Percentiles rank a stretch among this genome's conserved stretches.
Evolutionary conservation across 352 stramenopile genomes (phyloP).

Genomic region (Blastocystis hominis): DNA sequence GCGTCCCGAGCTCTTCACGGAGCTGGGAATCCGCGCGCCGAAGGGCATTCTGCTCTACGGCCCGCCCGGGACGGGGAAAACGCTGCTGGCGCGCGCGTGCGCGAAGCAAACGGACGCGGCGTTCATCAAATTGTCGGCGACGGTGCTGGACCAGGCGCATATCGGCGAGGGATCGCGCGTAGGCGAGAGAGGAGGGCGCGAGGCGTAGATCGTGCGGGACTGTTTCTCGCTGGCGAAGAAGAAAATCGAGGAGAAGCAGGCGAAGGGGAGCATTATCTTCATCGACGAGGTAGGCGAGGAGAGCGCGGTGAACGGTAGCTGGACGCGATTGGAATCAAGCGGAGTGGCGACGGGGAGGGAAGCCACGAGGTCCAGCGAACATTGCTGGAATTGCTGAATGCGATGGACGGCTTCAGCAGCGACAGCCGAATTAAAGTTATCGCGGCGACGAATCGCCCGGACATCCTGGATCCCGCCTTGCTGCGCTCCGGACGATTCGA

Average conservation of each 20-base stretch:
- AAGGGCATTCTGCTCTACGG: conserved; percentile 90
- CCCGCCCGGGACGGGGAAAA: conserved; percentile 93
- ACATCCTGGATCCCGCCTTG: conserved; percentile 88
- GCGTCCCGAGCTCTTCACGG: conserved; percentile 90
- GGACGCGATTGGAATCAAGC: conserved; percentile 94
- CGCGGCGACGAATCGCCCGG: conserved; percentile 86
- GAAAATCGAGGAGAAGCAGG: conserved; percentile 78
- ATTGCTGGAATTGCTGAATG: conserved; percentile 94
- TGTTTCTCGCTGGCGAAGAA: conserved; percentile 88
- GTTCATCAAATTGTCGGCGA: conserved; percentile 92
- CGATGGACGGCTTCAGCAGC: conserved; percentile 91
- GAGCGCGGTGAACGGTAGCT: conserved; percentile 64
- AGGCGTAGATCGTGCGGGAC: conserved; percentile 82
- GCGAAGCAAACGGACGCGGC: conserved; percentile 94
- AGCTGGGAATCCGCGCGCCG: conserved; percentile 85
- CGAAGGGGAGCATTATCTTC: conserved; percentile 90
- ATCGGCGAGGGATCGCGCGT: conserved; percentile 90
- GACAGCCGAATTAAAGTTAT: conserved; percentile 98
- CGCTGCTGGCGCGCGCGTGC: conserved; percentile 87
- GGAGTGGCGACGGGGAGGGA: conserved; percentile 76
- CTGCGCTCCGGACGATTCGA: conserved; percentile 76
- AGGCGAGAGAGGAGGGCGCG: conserved; percentile 19
- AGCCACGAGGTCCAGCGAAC: conserved; percentile 93
- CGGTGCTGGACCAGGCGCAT: conserved; percentile 95
- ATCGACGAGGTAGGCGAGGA: conserved; percentile 82